Evolutionary conservation across 2,329 filamentous ascomycete species (phyloP).

Genomic region (Cryphonectria radicalis): DNA sequence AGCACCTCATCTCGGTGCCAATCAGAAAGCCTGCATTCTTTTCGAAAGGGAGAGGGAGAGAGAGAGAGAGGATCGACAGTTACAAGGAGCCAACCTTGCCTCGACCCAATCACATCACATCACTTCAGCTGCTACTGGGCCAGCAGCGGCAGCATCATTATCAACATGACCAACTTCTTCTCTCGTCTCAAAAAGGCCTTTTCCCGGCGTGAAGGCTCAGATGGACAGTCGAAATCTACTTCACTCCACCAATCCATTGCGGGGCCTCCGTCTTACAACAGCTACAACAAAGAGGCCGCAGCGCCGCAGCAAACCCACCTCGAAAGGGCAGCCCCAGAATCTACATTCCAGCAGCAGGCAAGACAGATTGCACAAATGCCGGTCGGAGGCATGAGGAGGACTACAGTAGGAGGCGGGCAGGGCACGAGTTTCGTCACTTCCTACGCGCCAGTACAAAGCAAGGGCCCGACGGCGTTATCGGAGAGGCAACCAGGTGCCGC

Average conservation of each 20-base stretch:
- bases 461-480: constrained; percentile 11
- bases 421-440: constrained; percentile 15
- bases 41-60: no score
- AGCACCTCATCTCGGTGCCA: background rate
- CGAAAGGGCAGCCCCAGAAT: background rate
- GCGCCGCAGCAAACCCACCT: constrained; percentile 16
- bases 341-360: constrained; percentile 21
- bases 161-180: background rate
- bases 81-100: background rate
- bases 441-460: constrained; percentile 14
- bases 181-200: background rate
- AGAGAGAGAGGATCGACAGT: background rate
- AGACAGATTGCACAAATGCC: constrained; percentile 26
- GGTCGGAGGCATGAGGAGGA: constrained; percentile 25
- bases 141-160: background rate
- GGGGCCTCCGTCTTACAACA: background rate
- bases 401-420: constrained; percentile 12
- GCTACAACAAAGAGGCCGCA: background rate
- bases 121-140: background rate
- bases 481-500: background rate
- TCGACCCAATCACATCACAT: background rate
- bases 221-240: background rate
- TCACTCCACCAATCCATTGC: background rate
- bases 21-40: background rate
- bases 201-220: background rate